These are phyloP conservation scores for Myriosclerotinia duriaeana DNA, from an alignment of 2,329 filamentous ascomycete genomes.

Conservation along the genomic window DNA sequence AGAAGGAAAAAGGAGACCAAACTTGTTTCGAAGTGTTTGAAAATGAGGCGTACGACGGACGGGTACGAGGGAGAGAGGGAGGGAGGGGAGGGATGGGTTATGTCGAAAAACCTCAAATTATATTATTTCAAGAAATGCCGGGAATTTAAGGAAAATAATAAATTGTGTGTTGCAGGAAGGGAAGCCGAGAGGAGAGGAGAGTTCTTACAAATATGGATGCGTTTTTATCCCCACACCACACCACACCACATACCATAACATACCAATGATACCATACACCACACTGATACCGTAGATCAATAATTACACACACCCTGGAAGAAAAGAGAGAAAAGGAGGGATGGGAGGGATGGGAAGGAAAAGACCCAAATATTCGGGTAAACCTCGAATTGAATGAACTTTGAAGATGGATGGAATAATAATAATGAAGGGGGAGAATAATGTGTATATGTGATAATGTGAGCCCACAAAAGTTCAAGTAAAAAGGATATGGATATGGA, in stretches of 20 bases:
- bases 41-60: constrained; percentile 9
- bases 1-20: constrained; percentile 14
- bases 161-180: constrained; percentile 7
- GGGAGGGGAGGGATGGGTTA: background rate
- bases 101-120: background rate
- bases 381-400: constrained; percentile 15
- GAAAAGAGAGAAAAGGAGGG: too few species aligned
- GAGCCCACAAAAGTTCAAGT: constrained; percentile 4
- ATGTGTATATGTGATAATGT: too few species aligned
- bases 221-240: constrained; percentile 15
- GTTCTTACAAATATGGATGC: background rate
- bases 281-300: constrained; percentile 2
- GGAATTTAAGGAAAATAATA: constrained; percentile 10
- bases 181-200: background rate
- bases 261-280: too few species aligned
- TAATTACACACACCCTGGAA: background rate
- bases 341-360: background rate
- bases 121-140: background rate
- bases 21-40: constrained; percentile 17
- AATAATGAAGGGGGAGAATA: background rate
- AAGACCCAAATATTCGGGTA: constrained; percentile 17
- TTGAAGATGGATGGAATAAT: too few species aligned
- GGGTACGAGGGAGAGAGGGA: too few species aligned
- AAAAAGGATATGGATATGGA: constrained; percentile 14
- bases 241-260: background rate